Evolutionary conservation across 495 filamentous ascomycete genomes (phyloP), one percentile per base, ranked within the genome.

Genomic region (Parathielavia hyrcaniae): DNA sequence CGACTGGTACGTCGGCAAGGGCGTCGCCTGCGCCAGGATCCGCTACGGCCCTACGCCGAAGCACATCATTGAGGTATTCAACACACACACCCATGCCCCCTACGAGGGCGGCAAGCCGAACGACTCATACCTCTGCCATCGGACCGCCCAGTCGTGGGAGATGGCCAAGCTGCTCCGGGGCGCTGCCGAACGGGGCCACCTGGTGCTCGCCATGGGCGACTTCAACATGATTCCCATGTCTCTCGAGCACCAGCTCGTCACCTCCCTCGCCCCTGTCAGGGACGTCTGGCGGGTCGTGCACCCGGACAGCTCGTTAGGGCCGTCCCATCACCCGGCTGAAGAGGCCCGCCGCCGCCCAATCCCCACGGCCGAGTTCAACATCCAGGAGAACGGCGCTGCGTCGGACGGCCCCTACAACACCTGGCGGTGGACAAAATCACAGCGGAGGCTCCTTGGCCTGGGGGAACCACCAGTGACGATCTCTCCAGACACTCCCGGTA

Each of bases 91-190:
- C 5, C 93, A 97, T 68, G 87, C 93, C 11, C 90, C 90, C 4
- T 97, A 98, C 68, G 88, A 93, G 67, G 74, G 77, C 44, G 65
- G 44, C 83, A 57, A 89, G 66, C 83, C 74, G 39, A 71, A 90
- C 59, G 90, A 96, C 67, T 90, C 87, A 23, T 97, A 97, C 68
- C 66, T 90, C 22, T 90, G 87, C 69, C 95, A 97, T 64, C 87
- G 91, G 23, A 88, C 86, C 5, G 89, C 93, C 0, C 93, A 98
- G 71, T 87, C 93, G n/a, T 98, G 93, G 93, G 89, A 97, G 72
- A 90, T 97, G 48, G 80, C 91, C 35, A 96, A 95, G 72, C 75
- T 97, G 9, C 86, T 96, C 71, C 85, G 90, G 6, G 88, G 83
- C 20, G 93, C 95, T 13, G 81, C 84, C 1, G 90, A 93, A 64